A percentile compares a stretch with the other conserved stretches of the same genome.
These are phyloP conservation scores for Beauveria rudraprayagi DNA, from an alignment of 2,329 filamentous ascomycete genomes.

Conservation along the genomic window DNA sequence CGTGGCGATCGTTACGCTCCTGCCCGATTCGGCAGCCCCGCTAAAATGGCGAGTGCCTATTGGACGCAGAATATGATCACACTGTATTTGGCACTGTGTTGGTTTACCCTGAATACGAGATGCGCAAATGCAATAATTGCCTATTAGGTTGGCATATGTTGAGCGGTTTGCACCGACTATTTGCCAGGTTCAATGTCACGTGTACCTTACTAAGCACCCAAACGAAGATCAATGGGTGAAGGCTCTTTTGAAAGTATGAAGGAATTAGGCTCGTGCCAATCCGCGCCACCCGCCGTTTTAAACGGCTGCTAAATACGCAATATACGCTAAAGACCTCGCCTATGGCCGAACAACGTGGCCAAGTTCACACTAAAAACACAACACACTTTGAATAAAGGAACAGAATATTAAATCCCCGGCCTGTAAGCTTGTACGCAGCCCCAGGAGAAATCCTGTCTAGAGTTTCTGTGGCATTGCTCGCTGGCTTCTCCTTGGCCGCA, in stretches of 20 bases:
- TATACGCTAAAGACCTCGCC: neutral
- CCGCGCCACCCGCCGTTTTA: neutral
- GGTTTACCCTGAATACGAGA: constrained; percentile 2
- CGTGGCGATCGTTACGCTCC: neutral
- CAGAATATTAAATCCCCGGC: too few species aligned
- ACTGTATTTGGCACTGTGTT: neutral
- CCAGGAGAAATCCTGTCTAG: neutral
- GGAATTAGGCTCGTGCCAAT: too few species aligned
- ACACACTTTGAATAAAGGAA: too few species aligned
- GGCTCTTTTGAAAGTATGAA: too few species aligned
- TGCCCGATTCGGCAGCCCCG: constrained; percentile 4
- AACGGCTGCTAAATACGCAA: neutral
- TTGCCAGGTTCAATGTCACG: neutral
- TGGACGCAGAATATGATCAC: neutral
- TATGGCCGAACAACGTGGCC: neutral
- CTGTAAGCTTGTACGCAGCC: neutral
- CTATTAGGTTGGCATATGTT: neutral
- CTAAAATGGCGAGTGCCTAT: constrained; percentile 1
- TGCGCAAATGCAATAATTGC: neutral
- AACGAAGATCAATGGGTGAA: too few species aligned
- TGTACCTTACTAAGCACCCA: too few species aligned
- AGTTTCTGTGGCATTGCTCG: neutral
- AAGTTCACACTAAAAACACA: neutral
- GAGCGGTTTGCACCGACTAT: neutral
- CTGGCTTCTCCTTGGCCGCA: neutral